Conservation (phyloP, 768 basidiomycete genomes). For the Naganishia antarctica region DNA sequence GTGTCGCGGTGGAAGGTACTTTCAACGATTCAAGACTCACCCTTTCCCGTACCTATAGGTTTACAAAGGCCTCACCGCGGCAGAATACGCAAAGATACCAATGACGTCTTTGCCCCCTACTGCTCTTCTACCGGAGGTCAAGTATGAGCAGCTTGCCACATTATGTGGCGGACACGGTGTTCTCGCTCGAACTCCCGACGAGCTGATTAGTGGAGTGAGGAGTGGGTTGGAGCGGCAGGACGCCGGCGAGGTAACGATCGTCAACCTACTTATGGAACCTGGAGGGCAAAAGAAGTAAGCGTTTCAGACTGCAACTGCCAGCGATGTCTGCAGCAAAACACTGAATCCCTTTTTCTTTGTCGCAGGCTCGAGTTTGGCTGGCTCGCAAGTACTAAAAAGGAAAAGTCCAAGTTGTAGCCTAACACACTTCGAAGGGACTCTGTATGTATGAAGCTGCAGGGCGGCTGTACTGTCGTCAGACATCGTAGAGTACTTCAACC, state of each 20-base stretch:
- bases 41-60: slow-evolving; percentile 22
- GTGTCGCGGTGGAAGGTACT: background rate
- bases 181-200: slow-evolving; percentile 29
- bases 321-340: background rate
- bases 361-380: slow-evolving; percentile 32
- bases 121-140: slow-evolving; percentile 32
- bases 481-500: too few relatives aligned
- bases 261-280: slow-evolving; percentile 34
- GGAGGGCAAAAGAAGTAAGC: slow-evolving; percentile 30
- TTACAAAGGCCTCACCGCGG: slow-evolving; percentile 31
- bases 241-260: slow-evolving; percentile 24
- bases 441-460: too few relatives aligned
- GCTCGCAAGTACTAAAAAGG: slow-evolving; percentile 31
- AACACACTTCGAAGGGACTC: too few relatives aligned
- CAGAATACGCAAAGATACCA: slow-evolving; percentile 21
- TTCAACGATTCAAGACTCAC: background rate
- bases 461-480: too few relatives aligned
- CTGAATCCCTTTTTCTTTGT: background rate
- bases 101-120: slow-evolving; percentile 32
- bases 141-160: slow-evolving; percentile 30
- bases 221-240: slow-evolving; percentile 20
- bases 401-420: slow-evolving; percentile 33
- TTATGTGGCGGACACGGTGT: slow-evolving; percentile 30
- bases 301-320: background rate
- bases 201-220: slow-evolving; percentile 28